Percentiles rank a stretch among this genome's conserved stretches.
phyloP scores from a whole-genome alignment of 441 rosid genomes.

The Eutrema salsugineum region DNA sequence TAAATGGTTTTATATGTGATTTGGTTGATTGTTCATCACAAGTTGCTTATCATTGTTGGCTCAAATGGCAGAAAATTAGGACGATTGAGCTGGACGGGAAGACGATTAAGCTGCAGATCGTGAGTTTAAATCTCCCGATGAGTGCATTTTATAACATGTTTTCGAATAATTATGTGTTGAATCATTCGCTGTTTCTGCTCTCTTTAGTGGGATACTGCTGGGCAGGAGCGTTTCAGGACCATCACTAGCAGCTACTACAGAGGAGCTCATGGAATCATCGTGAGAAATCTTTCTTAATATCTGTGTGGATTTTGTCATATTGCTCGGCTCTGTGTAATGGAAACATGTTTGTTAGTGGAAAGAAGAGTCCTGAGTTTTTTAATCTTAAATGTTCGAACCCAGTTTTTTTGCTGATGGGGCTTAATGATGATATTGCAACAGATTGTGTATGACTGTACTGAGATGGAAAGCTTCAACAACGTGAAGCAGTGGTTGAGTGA shows the following conservation, averaged over 20 bases:
- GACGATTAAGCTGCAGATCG: slow-evolving; percentile 86
- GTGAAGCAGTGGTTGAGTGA: slow-evolving; percentile 94
- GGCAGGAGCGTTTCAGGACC: slow-evolving; percentile 93
- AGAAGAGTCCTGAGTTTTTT: background rate
- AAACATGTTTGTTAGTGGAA: background rate
- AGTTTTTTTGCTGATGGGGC: background rate
- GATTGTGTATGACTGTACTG: slow-evolving; percentile 90
- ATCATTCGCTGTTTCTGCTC: slow-evolving; percentile 1
- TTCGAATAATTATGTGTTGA: background rate
- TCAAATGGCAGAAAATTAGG: slow-evolving; percentile 62
- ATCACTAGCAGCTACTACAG: slow-evolving; percentile 96
- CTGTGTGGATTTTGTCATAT: background rate
- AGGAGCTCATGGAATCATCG: slow-evolving; percentile 96
- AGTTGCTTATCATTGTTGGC: background rate
- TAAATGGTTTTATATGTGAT: background rate
- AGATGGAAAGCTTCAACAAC: slow-evolving; percentile 94
- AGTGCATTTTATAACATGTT: background rate
- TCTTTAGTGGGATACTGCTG: slow-evolving; percentile 93
- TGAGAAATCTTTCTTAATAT: slow-evolving; percentile 37
- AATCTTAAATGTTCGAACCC: background rate
- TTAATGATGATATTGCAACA: slow-evolving; percentile 26
- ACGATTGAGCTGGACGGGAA: slow-evolving; percentile 85
- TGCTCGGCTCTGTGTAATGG: background rate
- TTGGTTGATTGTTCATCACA: background rate
- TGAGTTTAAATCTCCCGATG: slow-evolving; percentile 32